These are phyloP conservation scores for Herpotrichia juniperi DNA, from an alignment of 2,329 filamentous ascomycete genomes.

Conservation along the genomic window DNA sequence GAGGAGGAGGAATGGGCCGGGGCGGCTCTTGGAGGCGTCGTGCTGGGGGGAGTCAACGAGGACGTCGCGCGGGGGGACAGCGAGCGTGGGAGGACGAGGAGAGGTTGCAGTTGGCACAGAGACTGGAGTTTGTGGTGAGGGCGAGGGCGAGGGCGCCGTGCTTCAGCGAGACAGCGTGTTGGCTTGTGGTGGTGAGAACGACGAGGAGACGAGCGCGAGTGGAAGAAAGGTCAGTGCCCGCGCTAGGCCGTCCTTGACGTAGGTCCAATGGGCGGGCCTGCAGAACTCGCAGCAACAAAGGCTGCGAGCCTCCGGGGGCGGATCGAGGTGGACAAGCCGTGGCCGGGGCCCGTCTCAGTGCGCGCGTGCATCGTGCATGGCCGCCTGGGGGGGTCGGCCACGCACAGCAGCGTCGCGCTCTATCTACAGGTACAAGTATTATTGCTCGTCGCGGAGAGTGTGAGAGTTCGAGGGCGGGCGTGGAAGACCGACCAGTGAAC, in stretches of 20 bases:
- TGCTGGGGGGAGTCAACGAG: slow-evolving; percentile 31
- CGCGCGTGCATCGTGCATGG: not conserved
- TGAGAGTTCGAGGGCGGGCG: not conserved
- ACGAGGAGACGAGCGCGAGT: not conserved
- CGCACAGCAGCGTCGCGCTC: not conserved
- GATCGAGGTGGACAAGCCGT: not conserved
- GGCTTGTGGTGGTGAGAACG: not conserved
- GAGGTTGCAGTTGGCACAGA: slow-evolving; percentile 22
- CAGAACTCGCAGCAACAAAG: slow-evolving; percentile 1
- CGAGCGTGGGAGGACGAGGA: slow-evolving; percentile 17
- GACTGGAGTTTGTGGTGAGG: slow-evolving; percentile 9
- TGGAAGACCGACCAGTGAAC: not conserved
- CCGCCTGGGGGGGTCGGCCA: not conserved
- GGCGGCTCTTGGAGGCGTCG: slow-evolving; percentile 31
- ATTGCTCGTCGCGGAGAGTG: not conserved
- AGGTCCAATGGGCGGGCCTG: not conserved
- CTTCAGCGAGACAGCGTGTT: not conserved
- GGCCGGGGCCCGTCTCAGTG: not conserved
- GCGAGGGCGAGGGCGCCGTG: slow-evolving; percentile 21
- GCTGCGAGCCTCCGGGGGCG: not conserved
- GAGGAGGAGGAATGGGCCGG: slow-evolving; percentile 24
- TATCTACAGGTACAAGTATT: too few relatives aligned
- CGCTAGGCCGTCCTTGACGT: not conserved
- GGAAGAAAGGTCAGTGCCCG: not conserved
- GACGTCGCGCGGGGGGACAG: slow-evolving; percentile 30